phyloP scores from a whole-genome alignment of 805 yeast species.

The Brettanomyces bruxellensis region DNA sequence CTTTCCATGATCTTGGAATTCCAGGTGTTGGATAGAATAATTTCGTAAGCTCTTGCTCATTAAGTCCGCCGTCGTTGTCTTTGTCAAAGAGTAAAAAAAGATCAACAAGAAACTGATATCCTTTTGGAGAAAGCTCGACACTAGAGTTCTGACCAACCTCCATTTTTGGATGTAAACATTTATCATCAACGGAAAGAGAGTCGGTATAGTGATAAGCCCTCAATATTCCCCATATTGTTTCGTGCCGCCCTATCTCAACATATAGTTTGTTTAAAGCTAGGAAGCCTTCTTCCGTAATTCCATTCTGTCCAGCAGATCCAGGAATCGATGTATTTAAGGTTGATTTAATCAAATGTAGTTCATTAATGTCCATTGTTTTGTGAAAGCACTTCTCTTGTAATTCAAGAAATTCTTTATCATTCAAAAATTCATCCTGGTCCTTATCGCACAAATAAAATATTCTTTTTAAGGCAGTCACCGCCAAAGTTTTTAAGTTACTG shows the following conservation, averaged over 20 bases:
- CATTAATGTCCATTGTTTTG: conserved; percentile 37
- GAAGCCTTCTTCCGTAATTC: conserved; percentile 70
- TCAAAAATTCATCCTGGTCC: conserved; percentile 82
- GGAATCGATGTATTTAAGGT: conserved; percentile 22
- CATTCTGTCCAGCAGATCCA: conserved; percentile 30
- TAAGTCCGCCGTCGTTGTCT: conserved; percentile 95
- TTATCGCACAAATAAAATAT: conserved; percentile 79
- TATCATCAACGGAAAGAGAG: conserved; percentile 75
- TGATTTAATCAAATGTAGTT: conserved; percentile 34
- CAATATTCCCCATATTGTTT: conserved; percentile 92
- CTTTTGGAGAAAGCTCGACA: conserved; percentile 87
- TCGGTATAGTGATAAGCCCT: conserved; percentile 87
- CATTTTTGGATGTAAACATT: conserved; percentile 66
- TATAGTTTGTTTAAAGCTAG: conserved; percentile 67
- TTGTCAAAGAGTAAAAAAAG: conserved; percentile 79
- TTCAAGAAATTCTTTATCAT: conserved; percentile 57
- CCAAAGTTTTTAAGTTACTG: conserved; percentile 69
- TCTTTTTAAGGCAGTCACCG: conserved; percentile 66
- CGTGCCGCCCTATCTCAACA: conserved; percentile 90
- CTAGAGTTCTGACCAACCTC: conserved; percentile 69
- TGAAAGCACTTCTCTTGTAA: conserved; percentile 73
- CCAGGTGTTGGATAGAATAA: conserved; percentile 91
- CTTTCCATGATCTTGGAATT: conserved; percentile 78
- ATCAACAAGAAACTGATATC: conserved; percentile 88
- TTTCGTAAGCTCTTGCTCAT: conserved; percentile 55